These are phyloP conservation scores for Aquilaria sinensis DNA, from an alignment of 345 rosid genomes.

Conservation along the genomic window DNA sequence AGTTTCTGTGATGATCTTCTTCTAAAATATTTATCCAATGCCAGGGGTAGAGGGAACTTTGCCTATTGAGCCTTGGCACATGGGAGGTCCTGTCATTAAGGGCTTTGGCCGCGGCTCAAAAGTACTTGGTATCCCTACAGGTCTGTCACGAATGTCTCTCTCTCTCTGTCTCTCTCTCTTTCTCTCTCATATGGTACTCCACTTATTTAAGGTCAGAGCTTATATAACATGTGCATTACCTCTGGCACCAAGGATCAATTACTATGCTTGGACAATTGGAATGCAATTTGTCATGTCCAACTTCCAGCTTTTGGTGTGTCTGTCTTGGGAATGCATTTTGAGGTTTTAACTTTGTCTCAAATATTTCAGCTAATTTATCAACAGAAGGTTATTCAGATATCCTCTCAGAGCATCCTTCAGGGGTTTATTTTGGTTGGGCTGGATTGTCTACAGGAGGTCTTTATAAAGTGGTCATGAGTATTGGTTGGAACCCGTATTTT, in stretches of 20 bases:
- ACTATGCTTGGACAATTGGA: too few species aligned
- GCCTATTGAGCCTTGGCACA: conserved; percentile 76
- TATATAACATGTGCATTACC: too few species aligned
- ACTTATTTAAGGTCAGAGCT: too few species aligned
- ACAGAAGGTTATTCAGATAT: conserved; percentile 51
- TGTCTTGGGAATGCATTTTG: too few species aligned
- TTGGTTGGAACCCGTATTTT: conserved; percentile 95
- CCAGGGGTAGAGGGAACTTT: conserved; percentile 89
- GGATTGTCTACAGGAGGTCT: conserved; percentile 57
- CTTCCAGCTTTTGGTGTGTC: too few species aligned
- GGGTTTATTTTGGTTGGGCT: conserved; percentile 98
- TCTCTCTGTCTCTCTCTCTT: not conserved
- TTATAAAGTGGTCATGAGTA: conserved; percentile 90
- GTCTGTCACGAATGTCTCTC: conserved; percentile 22
- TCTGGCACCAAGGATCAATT: too few species aligned
- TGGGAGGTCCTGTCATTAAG: conserved; percentile 84
- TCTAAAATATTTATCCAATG: conserved; percentile 12
- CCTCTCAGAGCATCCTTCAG: conserved; percentile 68
- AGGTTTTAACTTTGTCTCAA: too few species aligned
- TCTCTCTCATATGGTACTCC: too few species aligned
- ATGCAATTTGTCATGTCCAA: too few species aligned
- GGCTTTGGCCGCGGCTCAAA: conserved; percentile 98
- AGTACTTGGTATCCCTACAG: conserved; percentile 97
- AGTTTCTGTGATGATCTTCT: conserved; percentile 4
- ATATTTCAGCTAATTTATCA: conserved; percentile 69